A percentile compares a stretch with the other conserved stretches of the same genome.
These are phyloP conservation scores for Geranium brycei DNA, from an alignment of 345 rosid species.

Conservation along the genomic window DNA sequence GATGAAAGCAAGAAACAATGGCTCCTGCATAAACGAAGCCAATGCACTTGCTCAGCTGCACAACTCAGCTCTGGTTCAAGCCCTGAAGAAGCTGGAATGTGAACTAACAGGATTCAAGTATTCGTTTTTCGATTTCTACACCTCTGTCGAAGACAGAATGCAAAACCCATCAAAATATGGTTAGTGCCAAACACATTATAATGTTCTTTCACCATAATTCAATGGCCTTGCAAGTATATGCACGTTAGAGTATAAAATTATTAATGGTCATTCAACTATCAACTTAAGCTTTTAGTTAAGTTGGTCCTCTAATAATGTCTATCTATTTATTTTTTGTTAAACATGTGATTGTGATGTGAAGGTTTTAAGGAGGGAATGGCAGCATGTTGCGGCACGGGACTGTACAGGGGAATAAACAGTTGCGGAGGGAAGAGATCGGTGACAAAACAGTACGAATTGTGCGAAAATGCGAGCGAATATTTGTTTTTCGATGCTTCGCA, in stretches of 20 bases:
- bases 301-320: too few species aligned
- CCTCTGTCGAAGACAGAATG: slow-evolving; percentile 14
- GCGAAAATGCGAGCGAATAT: slow-evolving; percentile 14
- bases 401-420: not conserved
- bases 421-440: slow-evolving; percentile 11
- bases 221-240: not conserved
- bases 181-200: slow-evolving; percentile 2
- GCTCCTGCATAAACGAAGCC: slow-evolving; percentile 16
- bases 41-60: slow-evolving; percentile 12
- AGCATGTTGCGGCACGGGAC: slow-evolving; percentile 14
- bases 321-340: not conserved
- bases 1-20: not conserved
- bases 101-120: slow-evolving; percentile 27
- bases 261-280: too few species aligned
- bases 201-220: too few species aligned
- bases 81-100: slow-evolving; percentile 6
- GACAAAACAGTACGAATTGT: slow-evolving; percentile 8
- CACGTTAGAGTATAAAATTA: too few species aligned
- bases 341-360: not conserved
- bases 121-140: slow-evolving; percentile 15
- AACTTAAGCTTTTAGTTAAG: too few species aligned
- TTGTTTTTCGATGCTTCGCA: slow-evolving; percentile 26
- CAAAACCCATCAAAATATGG: slow-evolving; percentile 27
- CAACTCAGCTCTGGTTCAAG: slow-evolving; percentile 14
- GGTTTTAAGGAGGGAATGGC: slow-evolving; percentile 12